Base-by-base conservation (phyloP, 1,139 yeast genomes). In the Zygosaccharomyces sapae region DNA sequence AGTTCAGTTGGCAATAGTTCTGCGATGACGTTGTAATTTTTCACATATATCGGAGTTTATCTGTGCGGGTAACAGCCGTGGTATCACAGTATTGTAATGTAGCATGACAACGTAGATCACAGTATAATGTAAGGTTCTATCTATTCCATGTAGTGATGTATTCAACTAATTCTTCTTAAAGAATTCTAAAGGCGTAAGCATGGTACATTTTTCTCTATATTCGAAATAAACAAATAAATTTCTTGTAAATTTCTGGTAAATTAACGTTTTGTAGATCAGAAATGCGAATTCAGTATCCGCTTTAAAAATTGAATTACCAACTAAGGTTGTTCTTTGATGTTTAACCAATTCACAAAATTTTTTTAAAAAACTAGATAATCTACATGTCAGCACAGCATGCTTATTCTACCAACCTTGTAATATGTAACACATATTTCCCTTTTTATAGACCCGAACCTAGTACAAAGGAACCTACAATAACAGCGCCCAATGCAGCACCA, bases 381-480 rank as follows among this genome's bases (percentile, higher is more conserved):
- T n/a, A 27, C 31, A 27, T 27, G 9, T 27, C 31, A 27, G n/a
- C 31, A n/a, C 12, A 13, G 33, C 33, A 5, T n/a, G n/a, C 33
- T 29, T n/a, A 16, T 16, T 16, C 16, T 16, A 16, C 16, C 16
- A 13, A 7, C 33, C 33, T 7, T 29, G 6, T 7, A 29, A 13
- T 29, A 7, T 5, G 16, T 16, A 16, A 16, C 16, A 16, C 16
- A 16, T 16, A 16, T 8, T 13, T n/a, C 20, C 37, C 16, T 16
- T 22, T 19, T 25, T 24, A 37, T 22, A 37, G 27, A 39, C 59
- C 60, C 31, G 63, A 52, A 53, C 67, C 66, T 41, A 63, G 46
- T 43, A 61, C 53, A 53, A 61, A 62, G 34, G 66, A 62, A 44
- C 65, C 66, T 38, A 56, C 58, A 45, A 62, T 52, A 43, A 57